Evolutionary conservation across 495 filamentous ascomycete genomes (phyloP).

Genomic region (Glarea lozoyensis): DNA sequence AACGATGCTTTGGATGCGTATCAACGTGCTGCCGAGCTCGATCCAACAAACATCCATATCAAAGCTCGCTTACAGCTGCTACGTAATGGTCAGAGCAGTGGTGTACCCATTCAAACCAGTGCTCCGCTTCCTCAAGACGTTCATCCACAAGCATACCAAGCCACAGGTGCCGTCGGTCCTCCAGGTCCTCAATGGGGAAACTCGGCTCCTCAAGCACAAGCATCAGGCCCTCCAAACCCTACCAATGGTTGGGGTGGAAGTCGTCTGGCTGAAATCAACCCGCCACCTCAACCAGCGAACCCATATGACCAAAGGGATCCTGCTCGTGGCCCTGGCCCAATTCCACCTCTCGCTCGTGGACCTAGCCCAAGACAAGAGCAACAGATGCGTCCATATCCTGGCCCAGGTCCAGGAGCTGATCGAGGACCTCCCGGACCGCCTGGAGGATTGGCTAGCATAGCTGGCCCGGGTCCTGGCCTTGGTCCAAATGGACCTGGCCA

Average conservation of each 20-base stretch:
- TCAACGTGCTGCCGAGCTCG: constrained; percentile 86
- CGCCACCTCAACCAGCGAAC: constrained; percentile 61
- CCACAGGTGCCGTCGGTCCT: constrained; percentile 54
- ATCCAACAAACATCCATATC: constrained; percentile 89
- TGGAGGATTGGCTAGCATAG: too few relatives aligned
- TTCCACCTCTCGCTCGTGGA: constrained; percentile 54
- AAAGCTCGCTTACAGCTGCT: constrained; percentile 88
- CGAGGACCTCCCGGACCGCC: constrained; percentile 31
- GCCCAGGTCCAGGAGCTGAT: constrained; percentile 48
- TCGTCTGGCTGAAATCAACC: constrained; percentile 69
- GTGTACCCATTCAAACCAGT: constrained; percentile 53
- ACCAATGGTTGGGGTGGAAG: constrained; percentile 66
- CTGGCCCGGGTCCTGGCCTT: constrained; percentile 54
- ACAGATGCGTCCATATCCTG: constrained; percentile 52
- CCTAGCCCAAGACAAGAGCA: constrained; percentile 61
- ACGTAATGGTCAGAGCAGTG: constrained; percentile 64
- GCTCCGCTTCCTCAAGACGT: constrained; percentile 73
- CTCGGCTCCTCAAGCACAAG: constrained; percentile 52
- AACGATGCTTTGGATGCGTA: constrained; percentile 95
- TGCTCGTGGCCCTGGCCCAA: constrained; percentile 45
- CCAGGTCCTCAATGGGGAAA: constrained; percentile 81
- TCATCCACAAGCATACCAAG: constrained; percentile 78
- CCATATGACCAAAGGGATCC: constrained; percentile 72
- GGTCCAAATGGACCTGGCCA: constrained; percentile 27
- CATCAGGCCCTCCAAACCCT: constrained; percentile 32